A percentile compares a stretch with the other conserved stretches of the same genome.
Conservation (phyloP, 2,329 filamentous ascomycete genomes). For the Arthrobotrys musiformis region DNA sequence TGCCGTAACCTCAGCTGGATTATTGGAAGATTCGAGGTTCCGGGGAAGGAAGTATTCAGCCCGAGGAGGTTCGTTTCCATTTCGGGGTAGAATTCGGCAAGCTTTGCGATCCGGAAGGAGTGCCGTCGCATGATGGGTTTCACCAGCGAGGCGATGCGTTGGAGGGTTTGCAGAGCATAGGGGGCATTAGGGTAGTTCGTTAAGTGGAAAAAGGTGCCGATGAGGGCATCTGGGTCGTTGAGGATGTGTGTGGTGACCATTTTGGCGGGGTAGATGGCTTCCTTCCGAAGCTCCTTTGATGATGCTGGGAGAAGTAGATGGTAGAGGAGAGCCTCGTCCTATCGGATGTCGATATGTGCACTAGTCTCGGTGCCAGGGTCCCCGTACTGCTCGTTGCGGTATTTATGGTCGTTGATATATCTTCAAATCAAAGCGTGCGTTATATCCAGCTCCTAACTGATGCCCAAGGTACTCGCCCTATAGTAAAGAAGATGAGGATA, state of each 20-base stretch:
- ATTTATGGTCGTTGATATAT: not conserved
- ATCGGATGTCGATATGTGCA: not conserved
- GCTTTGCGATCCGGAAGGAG: constrained; percentile 79
- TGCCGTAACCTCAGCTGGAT: constrained; percentile 87
- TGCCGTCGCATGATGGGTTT: constrained; percentile 94
- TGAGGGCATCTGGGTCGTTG: constrained; percentile 54
- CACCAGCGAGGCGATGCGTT: constrained; percentile 84
- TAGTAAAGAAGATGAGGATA: not conserved
- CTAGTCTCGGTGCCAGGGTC: no score
- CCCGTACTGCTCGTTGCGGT: not conserved
- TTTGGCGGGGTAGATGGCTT: constrained; percentile 1
- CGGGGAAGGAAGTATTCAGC: constrained; percentile 51
- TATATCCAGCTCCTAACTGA: constrained; percentile 8
- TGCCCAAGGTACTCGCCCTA: not conserved
- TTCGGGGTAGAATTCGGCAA: constrained; percentile 86
- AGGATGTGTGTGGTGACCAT: constrained; percentile 52
- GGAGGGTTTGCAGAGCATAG: constrained; percentile 68
- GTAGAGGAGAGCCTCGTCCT: no score
- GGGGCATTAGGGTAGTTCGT: constrained; percentile 68
- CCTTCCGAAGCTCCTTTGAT: no score
- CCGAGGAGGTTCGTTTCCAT: constrained; percentile 50
- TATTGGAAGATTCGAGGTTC: constrained; percentile 32
- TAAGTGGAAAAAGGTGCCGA: constrained; percentile 61
- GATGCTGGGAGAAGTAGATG: not conserved
- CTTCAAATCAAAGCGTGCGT: not conserved